A percentile compares a stretch with the other conserved stretches of the same genome.
phyloP scores from a whole-genome alignment of 352 stramenopile species.

The Phytophthora tentaculata region DNA sequence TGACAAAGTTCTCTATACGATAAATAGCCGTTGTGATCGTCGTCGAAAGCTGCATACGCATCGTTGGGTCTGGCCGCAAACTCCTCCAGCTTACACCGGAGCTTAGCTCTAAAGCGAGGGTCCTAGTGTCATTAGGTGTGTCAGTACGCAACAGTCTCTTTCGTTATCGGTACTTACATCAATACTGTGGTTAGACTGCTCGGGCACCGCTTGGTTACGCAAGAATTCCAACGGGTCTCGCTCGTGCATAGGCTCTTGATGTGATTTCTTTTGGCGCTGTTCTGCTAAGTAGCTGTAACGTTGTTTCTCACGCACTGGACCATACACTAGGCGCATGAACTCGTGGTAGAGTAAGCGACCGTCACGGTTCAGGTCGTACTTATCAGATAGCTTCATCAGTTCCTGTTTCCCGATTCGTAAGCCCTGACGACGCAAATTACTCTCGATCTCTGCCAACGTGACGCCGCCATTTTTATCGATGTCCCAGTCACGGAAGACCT shows the following conservation, averaged over 20 bases:
- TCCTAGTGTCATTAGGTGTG: constrained; percentile 28
- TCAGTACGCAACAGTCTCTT: too few species aligned
- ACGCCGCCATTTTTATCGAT: constrained; percentile 60
- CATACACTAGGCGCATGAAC: constrained; percentile 53
- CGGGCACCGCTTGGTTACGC: constrained; percentile 22
- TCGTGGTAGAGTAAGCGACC: constrained; percentile 52
- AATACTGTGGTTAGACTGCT: constrained; percentile 7
- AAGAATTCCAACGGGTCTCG: constrained; percentile 49
- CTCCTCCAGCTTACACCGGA: constrained; percentile 48
- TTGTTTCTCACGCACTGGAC: constrained; percentile 30
- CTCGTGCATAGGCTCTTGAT: constrained; percentile 13
- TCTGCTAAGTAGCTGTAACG: constrained; percentile 26
- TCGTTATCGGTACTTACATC: constrained; percentile 12
- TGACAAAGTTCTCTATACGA: constrained; percentile 59
- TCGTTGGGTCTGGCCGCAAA: constrained; percentile 56
- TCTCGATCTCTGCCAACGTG: constrained; percentile 50
- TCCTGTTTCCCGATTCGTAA: constrained; percentile 41
- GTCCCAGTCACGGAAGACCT: constrained; percentile 69
- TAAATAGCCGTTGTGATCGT: constrained; percentile 58
- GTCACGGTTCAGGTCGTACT: constrained; percentile 48
- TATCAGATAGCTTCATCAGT: constrained; percentile 50
- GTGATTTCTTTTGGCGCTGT: constrained; percentile 14
- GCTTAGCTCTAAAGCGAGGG: constrained; percentile 37
- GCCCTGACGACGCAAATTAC: constrained; percentile 51
- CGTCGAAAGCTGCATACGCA: constrained; percentile 57